Percentiles rank a stretch among this genome's conserved stretches.
phyloP scores from a whole-genome alignment of 768 basidiomycete species.

The Melanogaster broomeanus region DNA sequence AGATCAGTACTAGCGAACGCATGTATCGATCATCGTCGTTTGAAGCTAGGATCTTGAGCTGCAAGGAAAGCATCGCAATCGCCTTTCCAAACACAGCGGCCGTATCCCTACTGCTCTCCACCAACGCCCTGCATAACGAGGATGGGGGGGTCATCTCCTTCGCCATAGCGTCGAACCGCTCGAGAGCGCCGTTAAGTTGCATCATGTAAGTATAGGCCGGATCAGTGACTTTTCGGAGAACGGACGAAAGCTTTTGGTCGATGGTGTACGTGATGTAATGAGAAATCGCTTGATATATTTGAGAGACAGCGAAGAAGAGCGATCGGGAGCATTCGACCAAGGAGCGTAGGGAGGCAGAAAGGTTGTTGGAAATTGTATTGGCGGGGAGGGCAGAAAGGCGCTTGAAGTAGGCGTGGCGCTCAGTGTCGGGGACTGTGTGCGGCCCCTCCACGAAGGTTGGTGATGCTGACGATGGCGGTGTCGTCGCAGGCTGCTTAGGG shows the following conservation, averaged over 20 bases:
- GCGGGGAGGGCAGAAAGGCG: slow-evolving; percentile 80
- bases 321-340: slow-evolving; percentile 90
- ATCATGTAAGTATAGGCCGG: slow-evolving; percentile 82
- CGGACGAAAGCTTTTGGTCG: slow-evolving; percentile 78
- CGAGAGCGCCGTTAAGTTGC: slow-evolving; percentile 83
- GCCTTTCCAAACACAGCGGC: slow-evolving; percentile 85
- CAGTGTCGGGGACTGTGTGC: slow-evolving; percentile 59
- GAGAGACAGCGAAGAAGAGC: slow-evolving; percentile 88
- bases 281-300: slow-evolving; percentile 86
- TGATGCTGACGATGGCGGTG: slow-evolving; percentile 37
- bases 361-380: slow-evolving; percentile 57
- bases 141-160: slow-evolving; percentile 69
- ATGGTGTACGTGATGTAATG: slow-evolving; percentile 84
- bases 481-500: slow-evolving; percentile 28
- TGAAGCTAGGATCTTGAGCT: slow-evolving; percentile 73
- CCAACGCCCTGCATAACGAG: slow-evolving; percentile 69
- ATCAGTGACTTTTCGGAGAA: slow-evolving; percentile 82
- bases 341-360: slow-evolving; percentile 67
- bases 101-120: slow-evolving; percentile 83
- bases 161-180: slow-evolving; percentile 85
- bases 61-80: slow-evolving; percentile 77
- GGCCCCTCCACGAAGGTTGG: slow-evolving; percentile 38
- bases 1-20: slow-evolving; percentile 79
- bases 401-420: slow-evolving; percentile 92
- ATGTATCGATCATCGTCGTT: slow-evolving; percentile 86